Evolutionary conservation across 129 eudicot genomes (phyloP).

Genomic region (Solidago caesia): DNA sequence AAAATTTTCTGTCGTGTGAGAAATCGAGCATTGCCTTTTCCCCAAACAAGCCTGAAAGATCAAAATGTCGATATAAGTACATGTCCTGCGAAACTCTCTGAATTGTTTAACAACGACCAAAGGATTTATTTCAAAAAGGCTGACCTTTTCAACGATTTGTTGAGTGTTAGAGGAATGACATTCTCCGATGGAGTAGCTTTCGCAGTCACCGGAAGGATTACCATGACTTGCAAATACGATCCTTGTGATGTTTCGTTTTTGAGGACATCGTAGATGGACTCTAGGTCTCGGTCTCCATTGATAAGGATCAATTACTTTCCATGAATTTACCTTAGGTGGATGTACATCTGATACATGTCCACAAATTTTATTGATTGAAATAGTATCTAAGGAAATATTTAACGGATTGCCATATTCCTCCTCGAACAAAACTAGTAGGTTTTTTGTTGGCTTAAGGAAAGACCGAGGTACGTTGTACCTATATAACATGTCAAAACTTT

Average conservation of each 20-base stretch:
- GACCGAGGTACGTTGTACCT: slow-evolving; percentile 88
- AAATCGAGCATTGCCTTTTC: slow-evolving; percentile 48
- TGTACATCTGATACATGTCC: slow-evolving; percentile 40
- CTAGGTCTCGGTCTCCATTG: slow-evolving; percentile 33
- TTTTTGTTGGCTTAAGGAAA: slow-evolving; percentile 56
- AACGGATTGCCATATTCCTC: slow-evolving; percentile 70
- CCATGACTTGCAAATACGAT: slow-evolving; percentile 71
- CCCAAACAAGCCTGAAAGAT: slow-evolving; percentile 61
- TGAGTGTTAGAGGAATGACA: slow-evolving; percentile 54
- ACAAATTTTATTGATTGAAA: slow-evolving; percentile 52
- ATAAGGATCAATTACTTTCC: slow-evolving; percentile 28
- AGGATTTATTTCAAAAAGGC: background rate
- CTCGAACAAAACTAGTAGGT: slow-evolving; percentile 66
- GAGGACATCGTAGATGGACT: slow-evolving; percentile 58
- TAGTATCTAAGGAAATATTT: slow-evolving; percentile 51
- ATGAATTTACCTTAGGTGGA: slow-evolving; percentile 35
- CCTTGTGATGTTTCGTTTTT: slow-evolving; percentile 38
- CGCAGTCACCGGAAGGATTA: slow-evolving; percentile 57
- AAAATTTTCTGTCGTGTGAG: slow-evolving; percentile 34
- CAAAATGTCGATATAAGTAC: background rate
- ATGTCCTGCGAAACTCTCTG: background rate
- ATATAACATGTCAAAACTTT: slow-evolving; percentile 16
- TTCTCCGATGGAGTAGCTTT: slow-evolving; percentile 43
- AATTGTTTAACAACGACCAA: background rate
- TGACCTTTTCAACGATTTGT: slow-evolving; percentile 49